Evolutionary conservation across 352 stramenopile species (phyloP), one percentile per base, ranked within the genome.

Genomic region (Globisporangium canariense): DNA sequence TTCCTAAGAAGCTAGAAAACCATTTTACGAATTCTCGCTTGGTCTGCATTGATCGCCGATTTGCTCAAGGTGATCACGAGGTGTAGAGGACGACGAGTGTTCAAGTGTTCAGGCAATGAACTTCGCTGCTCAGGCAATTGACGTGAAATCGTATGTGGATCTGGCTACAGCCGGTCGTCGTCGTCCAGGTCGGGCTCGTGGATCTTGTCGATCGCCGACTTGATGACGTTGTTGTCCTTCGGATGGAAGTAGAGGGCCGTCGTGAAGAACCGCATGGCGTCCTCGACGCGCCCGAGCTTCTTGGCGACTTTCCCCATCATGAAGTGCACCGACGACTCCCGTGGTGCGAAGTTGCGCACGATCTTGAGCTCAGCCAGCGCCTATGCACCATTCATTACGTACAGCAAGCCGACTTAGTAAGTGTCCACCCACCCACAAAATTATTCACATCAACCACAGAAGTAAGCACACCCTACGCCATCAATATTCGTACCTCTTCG

Each of bases 201-300:
- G 69, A 94, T 88, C 66, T 91, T 89, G 69, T 98, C 96, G 62
- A 99, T 98, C 34, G 96, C 94, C 30, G 86, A 76, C 71, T 98
- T 98, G 76, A 99, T 98, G 25, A 98, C 71, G 70, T 98, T 97
- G 65, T 96, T 98, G 81, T 99, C 96, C 75, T 99, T 99, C 6
- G 95, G 97, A 68, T 99, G 91, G 60, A 99, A 93, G 75, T 99
- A 97, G 40, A 99, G 78, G 5, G 97, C 97, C 41, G 90, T 97
- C 47, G 97, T 97, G 70, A 99, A 99, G 73, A 94, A 96, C 54
- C 88, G 83, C 90, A 99, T 97, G 4, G 97, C 97, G 53, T 98
- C 88, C 52, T 99, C 93, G 22, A 86, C 66, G 11, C 82, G 81
- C 4, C 96, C 96, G n/a, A 94, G 75, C 51, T 82, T 84, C 69